Evolutionary conservation across 352 stramenopile genomes (phyloP), one percentile per base, ranked within the genome.

Genomic region (Plasmopara muralis): DNA sequence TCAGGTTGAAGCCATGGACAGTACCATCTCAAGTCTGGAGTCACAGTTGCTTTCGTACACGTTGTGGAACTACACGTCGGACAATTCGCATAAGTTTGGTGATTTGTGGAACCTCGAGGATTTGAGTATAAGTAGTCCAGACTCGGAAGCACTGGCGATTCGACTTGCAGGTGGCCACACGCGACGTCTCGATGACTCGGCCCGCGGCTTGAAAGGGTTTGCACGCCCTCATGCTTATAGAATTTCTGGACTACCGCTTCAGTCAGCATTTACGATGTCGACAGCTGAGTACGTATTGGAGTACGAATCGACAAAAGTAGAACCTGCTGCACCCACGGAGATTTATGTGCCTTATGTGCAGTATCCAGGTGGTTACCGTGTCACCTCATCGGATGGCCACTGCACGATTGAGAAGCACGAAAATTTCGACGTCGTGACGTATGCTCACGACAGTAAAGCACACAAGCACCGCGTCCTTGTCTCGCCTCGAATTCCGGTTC

Each of bases 51-150:
- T 89, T 34, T 83, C 66, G 42, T 96, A 85, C 54, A 93, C 83
- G 16, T 50, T 96, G 40, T 96, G 86, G 87, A 91, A 81, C 52
- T 96, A 96, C 68, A 75, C 79, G 16, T 60, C 80, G 3, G 62
- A 78, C 37, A 93, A 95, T 56, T 72, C 48, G 38, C 74, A 95
- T 61, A 41, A 67, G 35, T 87, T 74, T 33, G 81, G 81, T 41
- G 83, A 93, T 40, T 41, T 71, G 47, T 90, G 84, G 83, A 95
- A 95, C 62, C 51, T 81, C 12, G 84, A 95, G 40, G 84, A 95
- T 47, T 55, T 93, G 48, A 90, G 78, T 47, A 68, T 95, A 41
- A 86, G 87, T 47, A 90, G 75, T 47, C 48, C 66, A 28, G 67
- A 59, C 43, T 66, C 59, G 8, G 59, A 66, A 38, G 41, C 39